Base-by-base conservation (phyloP, 2,329 filamentous ascomycete species). In the Coniella lustricola region DNA sequence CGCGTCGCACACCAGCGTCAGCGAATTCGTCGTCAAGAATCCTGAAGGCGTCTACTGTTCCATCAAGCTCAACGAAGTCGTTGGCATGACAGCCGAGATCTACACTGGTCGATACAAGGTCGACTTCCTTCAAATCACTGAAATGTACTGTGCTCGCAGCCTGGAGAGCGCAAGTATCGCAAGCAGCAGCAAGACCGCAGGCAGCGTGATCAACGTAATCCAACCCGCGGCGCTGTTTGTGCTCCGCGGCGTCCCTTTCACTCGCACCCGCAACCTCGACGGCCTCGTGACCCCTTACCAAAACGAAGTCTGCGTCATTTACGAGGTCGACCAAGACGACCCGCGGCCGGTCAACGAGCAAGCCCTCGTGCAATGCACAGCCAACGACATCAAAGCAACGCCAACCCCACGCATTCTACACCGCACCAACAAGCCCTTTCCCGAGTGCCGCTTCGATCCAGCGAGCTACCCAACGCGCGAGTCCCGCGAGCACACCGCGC, bases 341-440 rank as follows among this genome's bases (percentile, higher is more conserved):
- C 50, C 53, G 0, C 52, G 64, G 3, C 31, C 54, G 0, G 45
- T 58, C 0, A 45, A 67, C 1, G 52, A 63, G 0, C 71, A 77
- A 20, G 61, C 67, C 0, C 51, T 69, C 0, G 55, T 74, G 0
- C 72, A 79, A 2, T 58, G 82, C 0, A 37, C 61, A 0, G 48
- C 73, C 0, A 43, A 54, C 0, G 51, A 66, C 0, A 64, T 82
- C 0, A 56, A 67, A n/a, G n/a, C n/a, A n/a, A n/a, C n/a, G 7
- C 44, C 44, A 2, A 53, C 61, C 1, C 62, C 69, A 7, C 64
- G 77, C 0, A 59, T 59, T 0, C 61, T 86, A 0, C 58, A 69
- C 0, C 62, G 74, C 2, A 87, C 82, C 0, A 88, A 87, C 50
- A 60, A 69, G 0, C 55, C 61, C 0, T 80, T 71, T 37, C 74